Percentiles rank a stretch among this genome's conserved stretches.
These are phyloP conservation scores for Blepharisma japonicum DNA, from an alignment of 73 alveolate genomes.

Conservation along the genomic window DNA sequence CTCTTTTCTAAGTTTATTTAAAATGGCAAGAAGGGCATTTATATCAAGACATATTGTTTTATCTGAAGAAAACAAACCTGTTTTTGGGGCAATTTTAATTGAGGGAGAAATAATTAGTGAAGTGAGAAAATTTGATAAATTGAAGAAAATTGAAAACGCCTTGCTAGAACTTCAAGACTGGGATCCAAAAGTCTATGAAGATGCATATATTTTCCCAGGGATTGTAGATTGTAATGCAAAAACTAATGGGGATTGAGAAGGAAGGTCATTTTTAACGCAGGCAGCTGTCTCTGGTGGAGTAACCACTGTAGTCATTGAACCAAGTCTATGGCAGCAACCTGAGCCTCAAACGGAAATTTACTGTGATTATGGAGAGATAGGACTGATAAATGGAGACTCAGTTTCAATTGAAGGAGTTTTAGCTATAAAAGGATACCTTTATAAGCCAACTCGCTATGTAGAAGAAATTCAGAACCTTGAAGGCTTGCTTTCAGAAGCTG, in stretches of 20 bases:
- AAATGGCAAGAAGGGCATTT: neutral
- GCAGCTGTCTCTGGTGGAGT: constrained; percentile 22
- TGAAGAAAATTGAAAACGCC: neutral
- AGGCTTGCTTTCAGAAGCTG: too few species aligned
- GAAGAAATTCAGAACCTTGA: neutral
- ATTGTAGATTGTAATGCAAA: neutral
- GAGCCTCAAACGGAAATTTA: neutral
- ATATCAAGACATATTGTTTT: neutral
- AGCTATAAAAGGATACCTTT: constrained; percentile 10
- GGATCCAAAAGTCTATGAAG: neutral
- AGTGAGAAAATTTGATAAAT: neutral
- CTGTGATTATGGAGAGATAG: neutral
- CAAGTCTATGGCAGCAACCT: neutral
- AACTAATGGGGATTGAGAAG: neutral
- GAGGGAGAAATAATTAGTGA: neutral
- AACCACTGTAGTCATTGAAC: neutral
- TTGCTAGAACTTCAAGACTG: neutral
- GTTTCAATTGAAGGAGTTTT: neutral
- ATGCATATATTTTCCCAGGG: constrained; percentile 18
- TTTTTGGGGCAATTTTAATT: neutral
- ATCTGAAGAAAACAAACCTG: constrained; percentile 11
- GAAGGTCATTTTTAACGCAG: neutral
- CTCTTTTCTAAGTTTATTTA: too few species aligned
- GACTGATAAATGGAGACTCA: neutral
- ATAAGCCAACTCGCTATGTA: neutral